A percentile compares a stretch with the other conserved stretches of the same genome.
Evolutionary conservation across 1,139 yeast species (phyloP).

Genomic region (Sugiyamaella paludigena): DNA sequence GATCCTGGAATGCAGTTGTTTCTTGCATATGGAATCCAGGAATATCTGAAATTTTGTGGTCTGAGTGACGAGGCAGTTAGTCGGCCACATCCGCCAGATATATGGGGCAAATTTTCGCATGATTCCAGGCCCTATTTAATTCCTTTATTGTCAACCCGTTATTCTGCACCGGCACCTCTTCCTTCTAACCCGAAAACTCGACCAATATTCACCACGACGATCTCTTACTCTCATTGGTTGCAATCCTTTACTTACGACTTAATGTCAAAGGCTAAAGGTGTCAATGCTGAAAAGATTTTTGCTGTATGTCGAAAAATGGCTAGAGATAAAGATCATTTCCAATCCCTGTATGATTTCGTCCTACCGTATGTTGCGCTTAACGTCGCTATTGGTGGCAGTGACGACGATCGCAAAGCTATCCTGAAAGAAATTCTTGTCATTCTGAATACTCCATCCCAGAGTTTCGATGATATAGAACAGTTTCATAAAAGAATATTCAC

Average conservation of each 20-base stretch:
- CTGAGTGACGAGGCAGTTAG: conserved; percentile 38
- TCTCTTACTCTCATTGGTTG: conserved; percentile 60
- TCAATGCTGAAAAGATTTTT: conserved; percentile 53
- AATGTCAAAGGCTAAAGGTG: conserved; percentile 45
- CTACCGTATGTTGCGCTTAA: conserved; percentile 76
- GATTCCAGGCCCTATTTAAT: conserved; percentile 70
- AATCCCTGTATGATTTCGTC: conserved; percentile 65
- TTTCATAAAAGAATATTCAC: conserved; percentile 74
- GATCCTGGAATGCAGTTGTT: conserved; percentile 83
- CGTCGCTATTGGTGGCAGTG: conserved; percentile 55
- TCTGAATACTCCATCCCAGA: conserved; percentile 47
- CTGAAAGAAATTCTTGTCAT: conserved; percentile 58
- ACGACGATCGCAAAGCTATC: conserved; percentile 47
- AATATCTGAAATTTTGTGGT: conserved; percentile 65
- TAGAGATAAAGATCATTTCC: conserved; percentile 59
- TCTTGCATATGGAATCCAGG: conserved; percentile 88
- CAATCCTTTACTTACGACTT: conserved; percentile 65
- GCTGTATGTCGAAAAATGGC: conserved; percentile 64
- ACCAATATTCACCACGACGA: conserved; percentile 50
- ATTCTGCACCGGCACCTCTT: conserved; percentile 50
- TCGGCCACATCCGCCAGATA: conserved; percentile 6
- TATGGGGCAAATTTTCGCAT: conserved; percentile 67
- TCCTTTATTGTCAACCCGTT: conserved; percentile 73
- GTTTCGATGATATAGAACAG: conserved; percentile 49
- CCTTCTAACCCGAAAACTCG: conserved; percentile 33